Evolutionary conservation across 495 filamentous ascomycete species (phyloP).

Genomic region (Rusavskia elegans): DNA sequence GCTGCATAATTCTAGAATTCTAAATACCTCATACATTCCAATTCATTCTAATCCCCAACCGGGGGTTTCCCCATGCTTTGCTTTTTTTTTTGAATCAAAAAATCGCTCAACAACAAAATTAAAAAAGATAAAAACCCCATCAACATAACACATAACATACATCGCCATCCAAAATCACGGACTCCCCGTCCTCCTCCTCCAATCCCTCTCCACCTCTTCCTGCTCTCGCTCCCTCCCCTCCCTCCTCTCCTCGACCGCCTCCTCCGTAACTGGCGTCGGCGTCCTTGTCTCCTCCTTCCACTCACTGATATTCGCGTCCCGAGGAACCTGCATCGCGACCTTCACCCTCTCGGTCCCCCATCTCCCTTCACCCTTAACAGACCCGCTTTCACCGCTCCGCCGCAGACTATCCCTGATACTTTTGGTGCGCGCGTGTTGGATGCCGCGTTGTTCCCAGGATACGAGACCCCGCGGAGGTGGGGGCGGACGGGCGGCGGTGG

Average conservation of each 20-base stretch:
- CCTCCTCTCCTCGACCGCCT: conserved; percentile 1
- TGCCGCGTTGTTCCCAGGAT: conserved; percentile 11
- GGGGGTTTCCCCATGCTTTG: too few species aligned
- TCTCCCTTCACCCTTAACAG: not conserved
- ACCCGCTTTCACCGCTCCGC: not conserved
- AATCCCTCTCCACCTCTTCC: conserved; percentile 1
- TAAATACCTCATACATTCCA: too few species aligned
- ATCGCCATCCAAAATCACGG: not conserved
- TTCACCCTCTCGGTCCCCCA: not conserved
- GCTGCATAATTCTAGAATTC: too few species aligned
- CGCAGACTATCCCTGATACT: not conserved
- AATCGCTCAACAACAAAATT: not conserved
- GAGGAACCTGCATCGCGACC: not conserved
- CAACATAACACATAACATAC: not conserved
- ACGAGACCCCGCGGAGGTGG: conserved; percentile 1
- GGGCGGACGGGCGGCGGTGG: not conserved
- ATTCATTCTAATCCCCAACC: too few species aligned
- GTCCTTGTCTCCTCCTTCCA: conserved; percentile 1
- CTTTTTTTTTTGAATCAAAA: too few species aligned
- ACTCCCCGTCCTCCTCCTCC: not conserved
- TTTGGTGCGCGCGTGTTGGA: conserved; percentile 7
- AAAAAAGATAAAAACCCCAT: not conserved
- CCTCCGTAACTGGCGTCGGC: not conserved
- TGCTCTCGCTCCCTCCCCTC: not conserved
- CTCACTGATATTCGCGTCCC: not conserved